Evolutionary conservation across 345 rosid species (phyloP), one percentile per base, ranked within the genome.

Genomic region (Salix suchowensis): DNA sequence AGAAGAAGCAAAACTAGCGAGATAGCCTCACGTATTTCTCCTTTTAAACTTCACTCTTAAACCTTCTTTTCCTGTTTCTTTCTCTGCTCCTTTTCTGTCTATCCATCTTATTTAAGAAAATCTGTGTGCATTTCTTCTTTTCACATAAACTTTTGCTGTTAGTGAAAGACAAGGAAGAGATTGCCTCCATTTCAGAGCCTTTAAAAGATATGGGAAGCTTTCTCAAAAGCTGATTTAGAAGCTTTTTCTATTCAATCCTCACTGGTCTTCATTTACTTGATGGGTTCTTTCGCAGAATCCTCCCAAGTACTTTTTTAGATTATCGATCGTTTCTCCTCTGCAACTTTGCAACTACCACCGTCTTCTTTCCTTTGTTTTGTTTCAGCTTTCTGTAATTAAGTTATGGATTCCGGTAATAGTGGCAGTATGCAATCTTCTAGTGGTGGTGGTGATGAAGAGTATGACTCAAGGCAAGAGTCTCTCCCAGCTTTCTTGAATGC

Each of bases 381-480:
- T 74, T 67, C 39, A 1, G 46, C 37, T 14, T 16, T 34, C 69
- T 30, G 21, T 34, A 13, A 32, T 32, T 32, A 32, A 13, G 32
- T 50, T 58, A 94, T 94, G 98, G 96, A 92, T 86, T 94, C 98
- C 23, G 85, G 91, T 36, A 91, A 92, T 52, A 91, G 94, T 77
- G 91, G 91, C 14, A 92, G 94, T 76, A 74, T 88, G 78, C 94
- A 90, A 68, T 92, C 96, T 21, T 88, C 97, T 26, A 89, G 92
- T 61, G 94, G 90, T 16, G 93, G 85, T 16, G 93, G 85, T 7
- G 94, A 87, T 18, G 87, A 91, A 52, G 94, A 91, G 61, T 86
- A 85, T 77, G 87, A 88, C 75, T 88, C 95, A 48, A 83, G 87
- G 65, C 60, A 84, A 11, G 87, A 81, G 62, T 80, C 89, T 21